phyloP scores from a whole-genome alignment of 768 basidiomycete species.

The Lactarius evosmus region DNA sequence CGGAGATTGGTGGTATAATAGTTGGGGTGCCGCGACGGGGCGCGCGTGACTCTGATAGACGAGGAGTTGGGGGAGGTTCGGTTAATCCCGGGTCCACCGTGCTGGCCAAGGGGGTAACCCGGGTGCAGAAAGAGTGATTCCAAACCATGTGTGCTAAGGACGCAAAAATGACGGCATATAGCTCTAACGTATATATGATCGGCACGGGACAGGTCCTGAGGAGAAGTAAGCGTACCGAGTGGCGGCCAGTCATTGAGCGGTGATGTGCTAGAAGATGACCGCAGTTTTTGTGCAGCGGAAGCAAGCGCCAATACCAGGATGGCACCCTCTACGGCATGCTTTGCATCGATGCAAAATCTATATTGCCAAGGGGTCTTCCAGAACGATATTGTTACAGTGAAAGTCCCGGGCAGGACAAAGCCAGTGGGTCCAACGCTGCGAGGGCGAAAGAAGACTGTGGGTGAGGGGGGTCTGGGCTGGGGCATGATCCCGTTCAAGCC shows the following conservation, averaged over 20 bases:
- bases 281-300: slow-evolving; percentile 51
- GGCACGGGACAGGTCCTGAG: background rate
- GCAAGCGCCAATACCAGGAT: slow-evolving; percentile 62
- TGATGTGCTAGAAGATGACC: slow-evolving; percentile 22
- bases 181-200: slow-evolving; percentile 18
- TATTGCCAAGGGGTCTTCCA: slow-evolving; percentile 42
- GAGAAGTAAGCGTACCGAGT: slow-evolving; percentile 22
- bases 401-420: slow-evolving; percentile 47
- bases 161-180: slow-evolving; percentile 22
- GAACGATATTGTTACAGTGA: slow-evolving; percentile 46
- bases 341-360: slow-evolving; percentile 56
- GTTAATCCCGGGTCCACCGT: slow-evolving; percentile 1
- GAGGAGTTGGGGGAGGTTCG: slow-evolving; percentile 28
- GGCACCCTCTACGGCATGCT: slow-evolving; percentile 60
- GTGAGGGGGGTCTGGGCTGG: slow-evolving; percentile 39
- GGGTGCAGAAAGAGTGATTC: slow-evolving; percentile 21
- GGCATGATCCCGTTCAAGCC: slow-evolving; percentile 37
- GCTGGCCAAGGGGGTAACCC: slow-evolving; percentile 4
- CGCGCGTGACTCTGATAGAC: slow-evolving; percentile 41
- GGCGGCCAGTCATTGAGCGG: slow-evolving; percentile 17
- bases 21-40: slow-evolving; percentile 43
- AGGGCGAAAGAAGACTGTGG: slow-evolving; percentile 43
- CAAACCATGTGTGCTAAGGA: slow-evolving; percentile 25
- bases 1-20: slow-evolving; percentile 38
- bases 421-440: slow-evolving; percentile 33